Conservation (phyloP, 805 yeast species). For the Lipomyces yamadae region DNA sequence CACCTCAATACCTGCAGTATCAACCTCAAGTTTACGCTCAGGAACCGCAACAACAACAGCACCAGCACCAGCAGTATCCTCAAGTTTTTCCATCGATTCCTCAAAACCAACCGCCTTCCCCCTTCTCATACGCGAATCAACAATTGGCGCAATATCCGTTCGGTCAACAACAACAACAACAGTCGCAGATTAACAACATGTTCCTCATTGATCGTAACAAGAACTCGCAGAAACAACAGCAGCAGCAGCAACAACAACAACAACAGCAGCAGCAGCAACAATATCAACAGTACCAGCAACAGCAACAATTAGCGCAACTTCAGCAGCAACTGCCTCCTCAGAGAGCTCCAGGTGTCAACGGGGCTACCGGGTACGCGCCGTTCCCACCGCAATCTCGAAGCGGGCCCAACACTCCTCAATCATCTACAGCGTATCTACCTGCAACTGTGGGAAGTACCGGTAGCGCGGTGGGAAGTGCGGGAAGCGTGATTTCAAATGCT, state of each 20-base stretch:
- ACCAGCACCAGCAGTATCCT: constrained; percentile 1
- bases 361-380: constrained; percentile 33
- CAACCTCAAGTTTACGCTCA: constrained; percentile 10
- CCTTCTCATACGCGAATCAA: constrained; percentile 2
- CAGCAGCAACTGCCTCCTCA: constrained; percentile 37
- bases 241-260: constrained; percentile 24
- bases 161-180: constrained; percentile 12
- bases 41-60: neutral
- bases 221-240: constrained; percentile 15
- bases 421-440: constrained; percentile 74
- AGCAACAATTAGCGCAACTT: constrained; percentile 30
- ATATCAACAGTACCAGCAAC: constrained; percentile 26
- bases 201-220: constrained; percentile 1
- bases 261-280: constrained; percentile 28
- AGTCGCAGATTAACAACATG: constrained; percentile 1
- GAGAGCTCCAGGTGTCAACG: constrained; percentile 25
- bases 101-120: neutral
- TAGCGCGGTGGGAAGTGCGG: constrained; percentile 9
- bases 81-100: neutral
- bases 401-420: constrained; percentile 7
- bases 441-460: constrained; percentile 50
- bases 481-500: constrained; percentile 2
- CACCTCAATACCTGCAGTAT: constrained; percentile 18
- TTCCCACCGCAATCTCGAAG: constrained; percentile 24
- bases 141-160: neutral